These are phyloP conservation scores for Hyparrhenia diplandra DNA, from an alignment of 176 grass and related monocot species.

Conservation along the genomic window DNA sequence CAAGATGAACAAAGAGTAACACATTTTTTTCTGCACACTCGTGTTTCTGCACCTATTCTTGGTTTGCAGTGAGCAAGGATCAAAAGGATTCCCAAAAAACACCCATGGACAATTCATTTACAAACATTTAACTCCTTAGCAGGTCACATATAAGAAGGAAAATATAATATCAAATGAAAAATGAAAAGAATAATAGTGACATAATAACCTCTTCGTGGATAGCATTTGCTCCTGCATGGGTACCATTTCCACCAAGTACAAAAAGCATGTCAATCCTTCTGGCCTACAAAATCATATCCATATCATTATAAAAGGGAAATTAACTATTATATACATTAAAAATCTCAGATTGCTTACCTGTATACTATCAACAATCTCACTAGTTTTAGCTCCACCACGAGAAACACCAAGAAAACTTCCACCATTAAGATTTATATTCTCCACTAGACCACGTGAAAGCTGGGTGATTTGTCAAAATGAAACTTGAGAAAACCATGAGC, in stretches of 20 bases:
- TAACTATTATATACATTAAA: neutral
- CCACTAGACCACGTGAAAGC: slow-evolving; percentile 84
- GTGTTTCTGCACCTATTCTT: neutral
- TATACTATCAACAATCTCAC: slow-evolving; percentile 88
- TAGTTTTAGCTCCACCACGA: slow-evolving; percentile 76
- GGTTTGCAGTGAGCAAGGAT: neutral
- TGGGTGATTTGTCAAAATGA: slow-evolving; percentile 28
- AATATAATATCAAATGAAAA: neutral
- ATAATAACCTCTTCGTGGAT: slow-evolving; percentile 80
- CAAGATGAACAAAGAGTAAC: slow-evolving; percentile 1
- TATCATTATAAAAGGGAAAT: neutral
- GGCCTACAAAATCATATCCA: slow-evolving; percentile 40
- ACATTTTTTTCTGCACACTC: neutral
- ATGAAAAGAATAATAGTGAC: neutral
- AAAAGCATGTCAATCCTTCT: slow-evolving; percentile 93
- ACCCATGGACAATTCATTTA: neutral
- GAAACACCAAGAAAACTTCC: slow-evolving; percentile 96
- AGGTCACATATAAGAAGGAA: neutral
- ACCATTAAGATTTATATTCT: slow-evolving; percentile 94
- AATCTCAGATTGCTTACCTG: slow-evolving; percentile 44
- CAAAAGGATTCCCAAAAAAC: neutral
- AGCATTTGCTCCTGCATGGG: slow-evolving; percentile 89
- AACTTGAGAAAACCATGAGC: neutral
- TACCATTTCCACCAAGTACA: slow-evolving; percentile 95
- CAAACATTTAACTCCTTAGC: neutral